Percentiles rank a stretch among this genome's conserved stretches.
These are phyloP conservation scores for Euphorbia tirucalli DNA, from an alignment of 345 rosid species.

Conservation along the genomic window DNA sequence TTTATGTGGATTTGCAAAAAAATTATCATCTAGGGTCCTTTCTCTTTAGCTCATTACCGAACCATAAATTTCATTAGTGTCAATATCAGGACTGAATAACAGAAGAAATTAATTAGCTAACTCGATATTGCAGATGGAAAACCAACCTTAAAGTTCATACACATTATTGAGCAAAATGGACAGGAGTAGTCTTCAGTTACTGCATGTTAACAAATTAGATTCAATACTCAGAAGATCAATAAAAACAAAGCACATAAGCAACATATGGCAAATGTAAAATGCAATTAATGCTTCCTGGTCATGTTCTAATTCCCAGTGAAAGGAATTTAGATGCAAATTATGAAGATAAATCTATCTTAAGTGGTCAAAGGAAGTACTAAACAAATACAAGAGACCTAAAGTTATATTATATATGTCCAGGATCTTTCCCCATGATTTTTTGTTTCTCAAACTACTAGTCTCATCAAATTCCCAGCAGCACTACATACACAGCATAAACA, in stretches of 20 bases:
- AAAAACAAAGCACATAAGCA: background rate
- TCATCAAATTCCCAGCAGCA: background rate
- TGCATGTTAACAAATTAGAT: constrained; percentile 11
- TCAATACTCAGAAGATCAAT: background rate
- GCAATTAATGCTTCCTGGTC: background rate
- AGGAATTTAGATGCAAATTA: background rate
- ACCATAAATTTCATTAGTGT: background rate
- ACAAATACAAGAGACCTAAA: background rate
- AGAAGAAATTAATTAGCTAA: background rate
- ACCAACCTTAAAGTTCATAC: constrained; percentile 31
- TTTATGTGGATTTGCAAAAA: background rate
- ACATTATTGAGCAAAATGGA: constrained; percentile 30
- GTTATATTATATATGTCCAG: background rate
- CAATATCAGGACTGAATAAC: background rate
- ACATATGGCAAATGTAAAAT: background rate
- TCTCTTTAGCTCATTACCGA: background rate
- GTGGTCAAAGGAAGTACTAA: background rate
- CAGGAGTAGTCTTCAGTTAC: constrained; percentile 32
- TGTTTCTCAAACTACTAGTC: background rate
- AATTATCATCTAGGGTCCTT: background rate
- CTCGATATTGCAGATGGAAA: background rate
- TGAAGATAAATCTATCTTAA: background rate
- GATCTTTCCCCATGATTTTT: background rate
- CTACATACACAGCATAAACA: background rate
- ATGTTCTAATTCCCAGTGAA: background rate